A percentile compares a stretch with the other conserved stretches of the same genome.
phyloP scores from a whole-genome alignment of 805 yeast genomes.

The Yarrowia sp. region DNA sequence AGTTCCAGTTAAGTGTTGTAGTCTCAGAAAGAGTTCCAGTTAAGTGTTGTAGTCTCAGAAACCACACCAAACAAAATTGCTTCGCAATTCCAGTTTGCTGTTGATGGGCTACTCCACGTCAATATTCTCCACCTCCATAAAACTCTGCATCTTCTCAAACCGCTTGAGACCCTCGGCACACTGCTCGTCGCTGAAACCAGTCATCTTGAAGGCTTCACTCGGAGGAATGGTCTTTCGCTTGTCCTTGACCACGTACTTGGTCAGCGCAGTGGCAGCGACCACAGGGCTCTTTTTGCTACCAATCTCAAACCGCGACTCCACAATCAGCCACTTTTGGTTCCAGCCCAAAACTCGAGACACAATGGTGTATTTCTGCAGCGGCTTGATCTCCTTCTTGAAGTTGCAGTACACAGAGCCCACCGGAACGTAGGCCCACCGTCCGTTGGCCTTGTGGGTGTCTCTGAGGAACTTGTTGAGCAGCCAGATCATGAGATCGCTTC shows the following conservation, averaged over 20 bases:
- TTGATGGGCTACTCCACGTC: background rate
- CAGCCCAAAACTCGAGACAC: conserved; percentile 72
- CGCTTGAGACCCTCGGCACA: conserved; percentile 45
- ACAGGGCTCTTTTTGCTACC: conserved; percentile 49
- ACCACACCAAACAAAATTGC: background rate
- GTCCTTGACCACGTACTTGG: conserved; percentile 82
- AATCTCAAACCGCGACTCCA: conserved; percentile 66
- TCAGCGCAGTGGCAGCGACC: conserved; percentile 65
- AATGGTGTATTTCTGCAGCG: conserved; percentile 65
- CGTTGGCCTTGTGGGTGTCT: conserved; percentile 53
- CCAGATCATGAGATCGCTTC: conserved; percentile 66
- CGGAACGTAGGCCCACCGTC: conserved; percentile 68
- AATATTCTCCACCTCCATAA: conserved; percentile 21
- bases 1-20: too few relatives aligned
- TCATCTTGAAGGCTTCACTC: conserved; percentile 59
- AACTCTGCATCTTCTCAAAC: conserved; percentile 41
- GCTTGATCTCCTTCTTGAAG: conserved; percentile 75
- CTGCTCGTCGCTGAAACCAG: conserved; percentile 63
- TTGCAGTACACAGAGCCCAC: conserved; percentile 73
- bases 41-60: too few relatives aligned
- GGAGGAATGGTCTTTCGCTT: conserved; percentile 81
- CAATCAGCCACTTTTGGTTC: conserved; percentile 87
- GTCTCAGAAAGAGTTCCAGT: too few relatives aligned
- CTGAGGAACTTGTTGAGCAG: conserved; percentile 65
- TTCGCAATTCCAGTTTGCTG: background rate